These are phyloP conservation scores for Diaporthe helianthi DNA, from an alignment of 2,329 filamentous ascomycete genomes.

Conservation along the genomic window DNA sequence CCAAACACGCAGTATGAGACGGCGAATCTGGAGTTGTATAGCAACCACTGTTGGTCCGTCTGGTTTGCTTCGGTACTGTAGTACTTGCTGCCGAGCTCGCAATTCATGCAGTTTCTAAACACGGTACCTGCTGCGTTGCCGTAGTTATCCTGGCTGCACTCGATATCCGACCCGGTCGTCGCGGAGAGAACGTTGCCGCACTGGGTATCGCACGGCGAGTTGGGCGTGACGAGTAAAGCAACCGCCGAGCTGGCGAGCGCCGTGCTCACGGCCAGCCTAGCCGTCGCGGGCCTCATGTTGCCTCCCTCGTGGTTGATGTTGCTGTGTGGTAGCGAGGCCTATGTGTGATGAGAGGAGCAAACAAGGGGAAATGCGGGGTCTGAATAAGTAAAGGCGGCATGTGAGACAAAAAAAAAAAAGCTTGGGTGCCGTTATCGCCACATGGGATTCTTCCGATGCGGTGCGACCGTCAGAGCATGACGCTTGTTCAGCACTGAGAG, in stretches of 20 bases:
- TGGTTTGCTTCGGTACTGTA: constrained; percentile 44
- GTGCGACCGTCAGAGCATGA: constrained; percentile 29
- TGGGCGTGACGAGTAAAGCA: constrained; percentile 51
- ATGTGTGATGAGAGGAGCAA: background rate
- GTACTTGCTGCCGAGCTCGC: constrained; percentile 59
- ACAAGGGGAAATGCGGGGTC: constrained; percentile 27
- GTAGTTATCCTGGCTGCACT: constrained; percentile 54
- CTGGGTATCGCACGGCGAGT: constrained; percentile 56
- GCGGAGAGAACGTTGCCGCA: constrained; percentile 61
- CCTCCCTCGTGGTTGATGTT: background rate
- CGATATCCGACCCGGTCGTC: constrained; percentile 55
- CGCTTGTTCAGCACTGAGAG: background rate
- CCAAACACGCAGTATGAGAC: constrained; percentile 63
- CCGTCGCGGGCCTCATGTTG: constrained; percentile 33
- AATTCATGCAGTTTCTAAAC: constrained; percentile 59
- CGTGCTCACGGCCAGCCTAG: constrained; percentile 26
- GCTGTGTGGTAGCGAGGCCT: constrained; percentile 7
- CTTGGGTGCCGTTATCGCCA: constrained; percentile 22
- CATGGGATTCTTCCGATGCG: constrained; percentile 17
- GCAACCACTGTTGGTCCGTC: constrained; percentile 60
- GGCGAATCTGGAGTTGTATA: constrained; percentile 67
- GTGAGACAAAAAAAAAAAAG: constrained; percentile 1
- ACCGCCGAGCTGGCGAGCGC: constrained; percentile 37
- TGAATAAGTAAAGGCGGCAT: constrained; percentile 6
- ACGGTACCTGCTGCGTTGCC: constrained; percentile 52